These are phyloP conservation scores for Pichia paraexigua DNA, from an alignment of 805 yeast species.

Conservation along the genomic window DNA sequence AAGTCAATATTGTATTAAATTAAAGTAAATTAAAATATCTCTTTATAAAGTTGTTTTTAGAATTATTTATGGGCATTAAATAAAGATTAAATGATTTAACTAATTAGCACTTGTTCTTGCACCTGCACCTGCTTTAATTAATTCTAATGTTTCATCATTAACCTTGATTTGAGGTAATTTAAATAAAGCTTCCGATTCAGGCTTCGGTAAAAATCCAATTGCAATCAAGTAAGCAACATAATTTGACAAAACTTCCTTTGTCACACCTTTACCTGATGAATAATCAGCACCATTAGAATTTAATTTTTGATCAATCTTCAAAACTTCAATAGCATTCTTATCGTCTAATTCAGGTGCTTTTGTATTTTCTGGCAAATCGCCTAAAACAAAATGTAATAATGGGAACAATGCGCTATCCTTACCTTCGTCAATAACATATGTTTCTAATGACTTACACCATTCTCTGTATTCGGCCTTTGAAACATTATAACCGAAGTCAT, in stretches of 20 bases:
- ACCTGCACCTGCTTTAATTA: conserved; percentile 62
- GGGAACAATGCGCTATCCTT: conserved; percentile 89
- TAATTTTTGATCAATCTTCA: conserved; percentile 52
- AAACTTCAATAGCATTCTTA: conserved; percentile 62
- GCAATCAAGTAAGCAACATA: conserved; percentile 75
- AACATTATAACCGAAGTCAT: conserved; percentile 65
- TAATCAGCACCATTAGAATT: conserved; percentile 45
- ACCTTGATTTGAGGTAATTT: conserved; percentile 51
- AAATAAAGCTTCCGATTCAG: conserved; percentile 36
- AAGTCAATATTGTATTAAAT: not conserved
- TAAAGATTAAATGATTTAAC: not conserved
- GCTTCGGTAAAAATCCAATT: conserved; percentile 71
- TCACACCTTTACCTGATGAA: conserved; percentile 72
- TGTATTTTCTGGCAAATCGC: conserved; percentile 81
- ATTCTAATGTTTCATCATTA: conserved; percentile 45
- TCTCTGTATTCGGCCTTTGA: conserved; percentile 55
- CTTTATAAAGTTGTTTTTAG: not conserved
- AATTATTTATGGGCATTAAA: not conserved
- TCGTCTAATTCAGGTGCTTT: conserved; percentile 96
- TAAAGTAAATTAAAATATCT: not conserved
- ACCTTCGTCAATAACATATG: conserved; percentile 62
- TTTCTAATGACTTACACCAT: conserved; percentile 76
- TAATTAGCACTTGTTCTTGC: conserved; percentile 58
- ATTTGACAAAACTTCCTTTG: conserved; percentile 53
- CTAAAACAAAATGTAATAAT: conserved; percentile 86